Base-by-base conservation (phyloP, 1,284 basidiomycete genomes). In the Sanghuangporus weigelae region DNA sequence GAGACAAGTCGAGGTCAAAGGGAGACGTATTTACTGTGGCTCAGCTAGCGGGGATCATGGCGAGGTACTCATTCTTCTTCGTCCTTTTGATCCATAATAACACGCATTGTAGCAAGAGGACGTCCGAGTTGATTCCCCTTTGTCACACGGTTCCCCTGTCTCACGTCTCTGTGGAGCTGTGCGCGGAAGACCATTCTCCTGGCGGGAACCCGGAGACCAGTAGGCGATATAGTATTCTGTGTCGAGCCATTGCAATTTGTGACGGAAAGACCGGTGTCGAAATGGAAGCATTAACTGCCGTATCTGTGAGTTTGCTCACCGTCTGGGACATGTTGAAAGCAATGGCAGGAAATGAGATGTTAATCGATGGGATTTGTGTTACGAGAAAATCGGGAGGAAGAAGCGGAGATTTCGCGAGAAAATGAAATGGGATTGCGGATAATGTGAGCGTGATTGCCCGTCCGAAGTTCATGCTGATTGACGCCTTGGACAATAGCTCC, bases 261-360 rank as follows among this genome's bases (percentile, higher is more conserved):
- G 84, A 87, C 69, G 90, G 91, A 1, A 87, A 86, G 72, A 94
- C 92, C 5, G 93, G 93, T 0, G 93, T 95, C 26, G 93, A 96
- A 78, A 96, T 96, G 93, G 93, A 96, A 76, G 94, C 93, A n/a
- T 73, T 96, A 63, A 93, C 89, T 23, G 90, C 87, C 21, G 92
- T 92, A 12, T 89, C 85, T 4, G 79, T 89, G n/a, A 88, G 88
- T 3, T 79, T 92, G 49, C 76, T 95, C 66, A 93, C 92, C 0
- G 84, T 95, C 21, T 95, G 93, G 93, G 94, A 95, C 72, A 95
- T 95, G 93, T 79, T 93, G 50, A 95, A 96, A 75, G 90, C 91
- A 6, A 87, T 95, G 1, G 91, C 89, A 3, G 93, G 93, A 19
- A 83, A 83, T 71, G 88, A 92, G 62, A 96, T 95, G 93, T 77